Base-by-base conservation (phyloP, 441 rosid species). In the Euphorbia schlechtendalii region DNA sequence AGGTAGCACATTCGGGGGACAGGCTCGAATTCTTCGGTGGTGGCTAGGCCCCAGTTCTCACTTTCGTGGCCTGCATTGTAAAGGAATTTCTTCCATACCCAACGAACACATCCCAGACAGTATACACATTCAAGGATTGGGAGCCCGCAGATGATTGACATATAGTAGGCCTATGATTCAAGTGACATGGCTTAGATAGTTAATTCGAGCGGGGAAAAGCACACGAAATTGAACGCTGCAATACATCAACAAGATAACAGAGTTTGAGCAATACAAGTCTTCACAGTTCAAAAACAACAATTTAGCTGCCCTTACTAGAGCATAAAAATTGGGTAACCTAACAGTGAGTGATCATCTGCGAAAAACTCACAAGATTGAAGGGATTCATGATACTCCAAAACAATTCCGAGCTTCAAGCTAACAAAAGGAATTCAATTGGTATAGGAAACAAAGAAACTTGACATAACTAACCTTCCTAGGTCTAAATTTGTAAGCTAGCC, bases 41-140 rank as follows among this genome's bases (percentile, higher is more conserved):
- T 81, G 59, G 96, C 96, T 28, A 86, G 72, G 5, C 96, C 92
- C 96, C 96, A 92, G 21, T 83, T 88, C 76, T 86, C 79, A 71
- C 96, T 92, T 71, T 92, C 97, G 54, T 83, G 93, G 41, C 94
- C 96, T 13, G 97, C 96, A 1, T 94, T 73, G 76, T 88, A 82
- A 67, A 90, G 94, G 60, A 96, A 90, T 18, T 89, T 77, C 72
- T 90, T 88, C 84, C 94, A 92, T 43, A 83, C 90, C 98, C 98
- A 92, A 8, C 96, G 96, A 11, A 88, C 84, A 68, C 98, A 90
- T 9, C 90, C 96, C 20, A 90, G 79, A 63, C 98, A 92, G 76
- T 86, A 89, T 8, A 92, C 94, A 56, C 96, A 86, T 74, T 92
- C 97, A 5, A 90, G 89, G 55, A 94, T 78, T 46, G 97, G 99